Base-by-base conservation (phyloP, 306 rosid species). In the Biancaea sappan region DNA sequence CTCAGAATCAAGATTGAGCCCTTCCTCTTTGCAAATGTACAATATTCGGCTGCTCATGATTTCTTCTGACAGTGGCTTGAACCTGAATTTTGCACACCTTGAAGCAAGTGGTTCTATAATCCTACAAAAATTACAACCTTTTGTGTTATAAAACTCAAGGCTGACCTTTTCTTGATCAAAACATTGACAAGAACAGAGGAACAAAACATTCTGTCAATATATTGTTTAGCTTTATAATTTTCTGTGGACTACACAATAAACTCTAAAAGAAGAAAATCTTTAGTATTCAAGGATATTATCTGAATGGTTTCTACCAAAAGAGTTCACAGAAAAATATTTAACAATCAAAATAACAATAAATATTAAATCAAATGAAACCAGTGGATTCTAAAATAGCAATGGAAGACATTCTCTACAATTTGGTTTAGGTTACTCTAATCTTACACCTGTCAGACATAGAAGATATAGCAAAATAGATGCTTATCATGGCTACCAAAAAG, bases 101-200 rank as follows among this genome's bases (percentile, higher is more conserved):
- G 98, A 95, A 74, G 99, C 97, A 80, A 92, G 99, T 71, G 99
- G 97, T 76, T 95, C 99, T 66, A 92, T 92, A 79, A 94, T 94
- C 93, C 97, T 94, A 78, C 81, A 72, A 21, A 77, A 72, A 22
- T 18, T 37, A 59, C 51, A 79, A 41, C 40, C 66, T 25, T 63
- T 19, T 41, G 21, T 13, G 24, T 66, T 60, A 72, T 56, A 48
- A 75, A 73, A 59, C 37, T 51, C 57, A 72, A 21, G 35, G 53
- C 60, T 15, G 65, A 54, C 24, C 69, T 50, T 26, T 50, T 53
- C 74, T 35, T 51, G 25, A 71, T 53, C 7, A 43, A 63, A 51
- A 34, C 26, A 66, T 47, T 21, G 47, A 67, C 64, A 59, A 52
- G 21, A 66, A 6, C 32, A 28, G 52, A 51, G 25, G 67, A 38